Conservation (phyloP, 768 basidiomycete species). For the Rhodosporidiobolus odoratus region DNA sequence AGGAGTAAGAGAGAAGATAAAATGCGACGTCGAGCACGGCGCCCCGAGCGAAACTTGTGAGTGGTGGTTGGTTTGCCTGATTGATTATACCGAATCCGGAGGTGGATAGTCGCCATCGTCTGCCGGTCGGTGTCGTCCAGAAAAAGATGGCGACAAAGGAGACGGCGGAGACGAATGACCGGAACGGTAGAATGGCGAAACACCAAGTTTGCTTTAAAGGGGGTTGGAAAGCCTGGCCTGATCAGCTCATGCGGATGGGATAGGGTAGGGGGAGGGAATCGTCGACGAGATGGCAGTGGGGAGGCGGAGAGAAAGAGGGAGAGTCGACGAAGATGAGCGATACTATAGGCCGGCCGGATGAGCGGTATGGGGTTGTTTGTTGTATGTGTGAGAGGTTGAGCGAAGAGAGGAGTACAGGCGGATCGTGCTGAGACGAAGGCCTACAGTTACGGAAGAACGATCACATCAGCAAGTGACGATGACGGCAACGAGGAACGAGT, state of each 20-base stretch:
- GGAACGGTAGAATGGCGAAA: neutral
- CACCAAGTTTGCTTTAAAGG: neutral
- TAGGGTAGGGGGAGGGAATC: neutral
- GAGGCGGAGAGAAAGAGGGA: neutral
- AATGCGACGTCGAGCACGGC: neutral
- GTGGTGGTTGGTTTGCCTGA: no score
- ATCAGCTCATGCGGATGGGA: neutral
- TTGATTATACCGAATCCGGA: no score
- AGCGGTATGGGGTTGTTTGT: neutral
- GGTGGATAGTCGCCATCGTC: no score
- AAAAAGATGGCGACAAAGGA: neutral
- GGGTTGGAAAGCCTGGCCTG: conserved; percentile 4
- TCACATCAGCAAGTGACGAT: no score
- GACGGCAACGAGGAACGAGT: neutral
- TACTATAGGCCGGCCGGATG: neutral
- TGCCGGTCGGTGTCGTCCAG: neutral
- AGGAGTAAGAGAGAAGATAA: neutral
- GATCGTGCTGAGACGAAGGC: neutral
- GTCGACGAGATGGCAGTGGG: neutral
- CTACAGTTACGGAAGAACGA: neutral
- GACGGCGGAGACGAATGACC: neutral
- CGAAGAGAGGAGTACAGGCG: neutral
- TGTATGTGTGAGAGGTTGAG: neutral
- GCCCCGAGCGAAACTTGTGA: neutral
- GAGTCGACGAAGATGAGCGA: neutral